Base-by-base conservation (phyloP, 805 yeast species). In the Lachancea meyersii region DNA sequence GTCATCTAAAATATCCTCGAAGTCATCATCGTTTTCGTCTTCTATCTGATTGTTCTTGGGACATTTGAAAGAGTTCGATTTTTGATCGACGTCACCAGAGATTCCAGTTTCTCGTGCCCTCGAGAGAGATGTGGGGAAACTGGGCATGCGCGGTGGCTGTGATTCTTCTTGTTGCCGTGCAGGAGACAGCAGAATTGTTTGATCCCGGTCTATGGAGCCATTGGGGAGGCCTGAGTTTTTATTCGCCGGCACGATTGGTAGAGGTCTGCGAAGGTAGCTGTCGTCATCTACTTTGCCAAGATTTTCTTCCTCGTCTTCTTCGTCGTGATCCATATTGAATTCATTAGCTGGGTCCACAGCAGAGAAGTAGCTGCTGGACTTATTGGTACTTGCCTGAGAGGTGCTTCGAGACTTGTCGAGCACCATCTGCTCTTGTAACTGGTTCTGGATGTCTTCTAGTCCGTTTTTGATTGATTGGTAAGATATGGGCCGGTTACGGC, bases 401-500 rank as follows among this genome's bases (percentile, higher is more conserved):
- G 22, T 35, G 13, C 31, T 24, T n/a, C 21, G 40, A 34, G 40
- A 21, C 5, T 31, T 26, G 3, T 22, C 36, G 3, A 24, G 30
- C 2, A 24, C 22, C 46, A 52, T 42, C 27, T 52, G 54, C 19
- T 49, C 51, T 32, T 50, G 48, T 7, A 53, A 40, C 40, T 48
- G 52, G 7, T 43, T 43, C 31, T 53, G 53, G 8, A 53, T 52
- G 21, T 48, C 50, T 17, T 53, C 55, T 14, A 52, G 36, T 31
- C 53, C 50, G 33, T 55, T 54, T 31, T 53, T 53, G 18, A 56
- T 47, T 36, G 52, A 53, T 13, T 56, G 38, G 19, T 53, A 54
- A 5, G 66, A 60, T 17, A 41, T 47, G 10, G 65, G 65, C 44
- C 67, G 55, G 17, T 57, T 53, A 39, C 53, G 56, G 36, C 50